Evolutionary conservation across 257 asterid genomes (phyloP), one percentile per base, ranked within the genome.

Genomic region (Lycium ferocissimum): DNA sequence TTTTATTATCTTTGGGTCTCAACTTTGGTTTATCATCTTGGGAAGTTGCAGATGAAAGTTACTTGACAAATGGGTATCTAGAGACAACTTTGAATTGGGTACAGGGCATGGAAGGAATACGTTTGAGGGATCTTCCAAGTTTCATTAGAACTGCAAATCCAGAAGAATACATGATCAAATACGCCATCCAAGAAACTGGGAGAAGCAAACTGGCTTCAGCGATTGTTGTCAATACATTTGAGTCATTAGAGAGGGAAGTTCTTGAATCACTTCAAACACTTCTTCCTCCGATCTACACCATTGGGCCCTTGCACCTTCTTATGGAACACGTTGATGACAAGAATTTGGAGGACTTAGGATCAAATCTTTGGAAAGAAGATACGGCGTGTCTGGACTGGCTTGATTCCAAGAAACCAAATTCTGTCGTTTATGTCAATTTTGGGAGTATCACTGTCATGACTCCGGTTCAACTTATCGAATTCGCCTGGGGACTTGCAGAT

Each of bases 281-380:
- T 26, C 69, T 87, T 1, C 91, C 96, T 5, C 92, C 90, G 6
- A 70, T 86, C 14, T 91, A 89, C 83, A 33, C 91, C 9, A 58
- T 94, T 20, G 97, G 94, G 0, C 97, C 97, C 0, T 35, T 93
- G 18, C 86, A 93, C 9, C 40, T 91, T 1, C 91, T 92, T 4
- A 62, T 88, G 5, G 20, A 62, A 51, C 72, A 84, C 0, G 15
- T 86, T 7, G 43, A 26, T 0, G 91, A 90, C 51, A 14, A 56
- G 13, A 84, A 47, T 17, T n/a, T 90, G 33, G 33, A 26, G 33
- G 33, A 26, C 33, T 26, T 26, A 26, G 33, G 33, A 26, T 26
- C 33, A 26, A 26, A 26, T 26, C 33, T 26, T 26, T 26, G 33
- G 33, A 26, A 26, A 26, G 33, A 26, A 26, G 33, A 26, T 26